Evolutionary conservation across 768 basidiomycete species (phyloP).

Genomic region (Lepiota venenata): DNA sequence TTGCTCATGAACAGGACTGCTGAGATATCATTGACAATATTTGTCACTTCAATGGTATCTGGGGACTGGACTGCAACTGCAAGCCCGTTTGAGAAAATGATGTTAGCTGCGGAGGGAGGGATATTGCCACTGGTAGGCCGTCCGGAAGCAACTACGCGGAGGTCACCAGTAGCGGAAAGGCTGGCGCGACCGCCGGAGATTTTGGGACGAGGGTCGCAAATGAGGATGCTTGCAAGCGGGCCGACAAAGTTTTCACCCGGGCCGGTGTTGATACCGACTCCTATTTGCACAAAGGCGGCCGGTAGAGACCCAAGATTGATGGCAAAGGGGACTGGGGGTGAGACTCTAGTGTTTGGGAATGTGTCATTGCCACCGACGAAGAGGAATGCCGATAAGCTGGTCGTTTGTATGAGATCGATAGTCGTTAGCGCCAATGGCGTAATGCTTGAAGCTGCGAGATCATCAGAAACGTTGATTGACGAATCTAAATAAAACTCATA

Average conservation of each 20-base stretch:
- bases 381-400: background rate
- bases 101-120: slow-evolving; percentile 5
- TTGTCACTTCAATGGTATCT: background rate
- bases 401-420: background rate
- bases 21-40: slow-evolving; percentile 7
- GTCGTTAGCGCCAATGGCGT: background rate
- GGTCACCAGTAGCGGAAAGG: background rate
- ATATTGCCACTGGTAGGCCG: slow-evolving; percentile 3
- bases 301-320: slow-evolving; percentile 7
- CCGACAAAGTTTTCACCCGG: background rate
- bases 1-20: slow-evolving; percentile 9
- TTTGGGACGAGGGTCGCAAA: slow-evolving; percentile 2
- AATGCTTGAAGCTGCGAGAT: background rate
- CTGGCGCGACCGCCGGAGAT: slow-evolving; percentile 7
- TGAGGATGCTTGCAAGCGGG: slow-evolving; percentile 5
- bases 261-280: background rate
- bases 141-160: slow-evolving; percentile 2
- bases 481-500: background rate
- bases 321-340: background rate
- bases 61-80: background rate
- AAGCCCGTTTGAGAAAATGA: slow-evolving; percentile 5
- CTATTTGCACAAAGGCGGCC: background rate
- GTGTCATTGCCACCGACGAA: slow-evolving; percentile 7
- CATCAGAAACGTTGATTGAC: background rate
- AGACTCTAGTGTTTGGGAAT: background rate